Base-by-base conservation (phyloP, 2,329 filamentous ascomycete genomes). In the Talaromyces amestolkiae region DNA sequence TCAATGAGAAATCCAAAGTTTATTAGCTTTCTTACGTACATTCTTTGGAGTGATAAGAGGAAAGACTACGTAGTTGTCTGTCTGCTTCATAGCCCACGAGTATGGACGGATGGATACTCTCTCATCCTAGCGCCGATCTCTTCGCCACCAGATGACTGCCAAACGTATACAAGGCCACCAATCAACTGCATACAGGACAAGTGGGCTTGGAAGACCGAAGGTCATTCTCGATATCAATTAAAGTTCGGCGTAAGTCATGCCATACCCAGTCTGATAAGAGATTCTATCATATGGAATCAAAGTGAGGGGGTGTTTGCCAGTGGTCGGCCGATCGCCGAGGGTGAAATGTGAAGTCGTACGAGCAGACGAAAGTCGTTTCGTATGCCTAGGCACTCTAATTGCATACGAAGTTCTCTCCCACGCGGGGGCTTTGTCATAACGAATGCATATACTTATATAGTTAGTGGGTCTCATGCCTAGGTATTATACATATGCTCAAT, bases 111-210 rank as follows among this genome's bases (percentile, higher is more conserved):
- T 56, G 33, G 33, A 39, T 37, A 35, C 6, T 24, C 33, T 37
- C 53, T 19, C 13, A 56, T 56, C 53, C 53, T 59, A 59, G 56
- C n/a, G 56, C 39, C 56, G 56, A 59, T 59, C 56, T 59, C 56
- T 24, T 59, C 56, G 39, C 39, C 56, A 59, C 35, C 37, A 59
- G 37, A 45, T 33, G 56, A 59, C 56, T 43, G 39, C 19, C 24
- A 41, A 59, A 45, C 19, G 15, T 59, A 45, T 31, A 59, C 56
- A 59, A 33, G 56, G 56, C 56, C 9, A 59, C 56, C 56, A 59
- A 59, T 59, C 56, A 59, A 6, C 13, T 22, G 56, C 56, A 31
- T n/a, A 7, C 13, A n/a, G 17, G 22, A n/a, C 19, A 59, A 45
- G 56, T 43, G 37, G 56, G 37, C 35, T 59, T 11, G 56, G 22